Base-by-base conservation (phyloP, 768 basidiomycete genomes). In the Daedaleopsis sinensis region DNA sequence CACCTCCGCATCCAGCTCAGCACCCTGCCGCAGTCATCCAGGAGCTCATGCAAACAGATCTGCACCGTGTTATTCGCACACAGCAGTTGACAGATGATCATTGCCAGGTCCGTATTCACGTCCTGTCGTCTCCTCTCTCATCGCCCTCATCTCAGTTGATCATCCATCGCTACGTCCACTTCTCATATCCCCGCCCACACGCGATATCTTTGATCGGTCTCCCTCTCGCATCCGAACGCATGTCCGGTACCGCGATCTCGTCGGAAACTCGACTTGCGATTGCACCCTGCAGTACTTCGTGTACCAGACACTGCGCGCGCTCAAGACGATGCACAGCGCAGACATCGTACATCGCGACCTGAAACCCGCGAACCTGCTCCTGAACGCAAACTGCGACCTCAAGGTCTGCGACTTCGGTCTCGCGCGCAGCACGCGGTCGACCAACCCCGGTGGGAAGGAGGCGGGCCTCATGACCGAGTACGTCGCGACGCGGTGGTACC, bases 41-140 rank as follows among this genome's bases (percentile, higher is more conserved):
- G 72, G 93, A 95, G 73, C 79, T 94, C 58, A 92, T 94, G 88
- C 91, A 94, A 72, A 94, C 91, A 18, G 93, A 94, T 71, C 76
- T 96, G 69, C 95, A 96, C 73, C 87, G 93, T 15, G 93, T 96
- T 63, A 94, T 96, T 71, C 84, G 93, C 51, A 94, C 93, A 1
- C 94, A 95, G 70, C 86, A 91, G 60, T 80, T 96, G 50, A 93
- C 91, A 19, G 94, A 96, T 68, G 94, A 96, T 75, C 94, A 96
- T 63, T 87, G 89, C 73, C 87, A 91, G 82, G 87, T 88, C 70
- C 66, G 72, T 57, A 35, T 58, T 49, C 57, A 23, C 50, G 64
- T 27, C 61, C 46, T 60, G 12, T 8, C 13, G n/a, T 53, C 6
- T 42, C 36, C 27, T 27, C 47, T 10, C 21, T 27, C 49, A 47